Percentiles rank a stretch among this genome's conserved stretches.
phyloP scores from a whole-genome alignment of 2,329 filamentous ascomycete species.

The Aspergillus udagawae region DNA sequence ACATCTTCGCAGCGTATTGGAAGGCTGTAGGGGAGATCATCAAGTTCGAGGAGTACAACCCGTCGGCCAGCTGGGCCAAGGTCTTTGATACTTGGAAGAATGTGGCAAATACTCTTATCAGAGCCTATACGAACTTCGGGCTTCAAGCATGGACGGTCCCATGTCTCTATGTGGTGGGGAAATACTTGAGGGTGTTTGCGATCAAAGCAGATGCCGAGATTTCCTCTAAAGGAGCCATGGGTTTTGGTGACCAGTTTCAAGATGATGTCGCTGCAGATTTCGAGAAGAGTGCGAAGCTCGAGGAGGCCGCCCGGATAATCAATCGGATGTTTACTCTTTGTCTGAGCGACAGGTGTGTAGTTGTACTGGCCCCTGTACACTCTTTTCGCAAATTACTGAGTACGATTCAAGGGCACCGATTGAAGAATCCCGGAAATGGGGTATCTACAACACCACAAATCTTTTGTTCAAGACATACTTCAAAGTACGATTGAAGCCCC shows the following conservation, averaged over 20 bases:
- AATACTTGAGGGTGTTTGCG: slow-evolving; percentile 81
- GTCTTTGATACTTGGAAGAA: slow-evolving; percentile 91
- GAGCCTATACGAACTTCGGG: slow-evolving; percentile 71
- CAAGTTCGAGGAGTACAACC: slow-evolving; percentile 54
- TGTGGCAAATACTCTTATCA: slow-evolving; percentile 68
- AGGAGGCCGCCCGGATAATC: slow-evolving; percentile 84
- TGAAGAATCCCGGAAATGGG: slow-evolving; percentile 94
- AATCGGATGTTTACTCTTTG: slow-evolving; percentile 92
- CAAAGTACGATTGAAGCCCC: slow-evolving; percentile 49
- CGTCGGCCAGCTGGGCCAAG: slow-evolving; percentile 65
- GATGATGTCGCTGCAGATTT: slow-evolving; percentile 77
- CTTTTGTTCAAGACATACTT: slow-evolving; percentile 98
- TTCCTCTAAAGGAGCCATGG: slow-evolving; percentile 45
- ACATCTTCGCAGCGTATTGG: slow-evolving; percentile 82
- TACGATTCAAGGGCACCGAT: slow-evolving; percentile 62
- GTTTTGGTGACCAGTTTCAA: slow-evolving; percentile 55
- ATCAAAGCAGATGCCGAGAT: slow-evolving; percentile 79
- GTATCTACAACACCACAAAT: slow-evolving; percentile 90
- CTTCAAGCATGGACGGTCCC: slow-evolving; percentile 92
- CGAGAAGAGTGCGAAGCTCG: slow-evolving; percentile 77
- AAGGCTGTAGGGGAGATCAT: slow-evolving; percentile 72
- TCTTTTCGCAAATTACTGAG: slow-evolving; percentile 7
- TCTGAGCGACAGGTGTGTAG: slow-evolving; percentile 74
- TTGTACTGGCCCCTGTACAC: not conserved
- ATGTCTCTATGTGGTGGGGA: slow-evolving; percentile 81